Percentiles rank a stretch among this genome's conserved stretches.
Conservation (phyloP, 441 rosid species). For the Macaranga tanarius region DNA sequence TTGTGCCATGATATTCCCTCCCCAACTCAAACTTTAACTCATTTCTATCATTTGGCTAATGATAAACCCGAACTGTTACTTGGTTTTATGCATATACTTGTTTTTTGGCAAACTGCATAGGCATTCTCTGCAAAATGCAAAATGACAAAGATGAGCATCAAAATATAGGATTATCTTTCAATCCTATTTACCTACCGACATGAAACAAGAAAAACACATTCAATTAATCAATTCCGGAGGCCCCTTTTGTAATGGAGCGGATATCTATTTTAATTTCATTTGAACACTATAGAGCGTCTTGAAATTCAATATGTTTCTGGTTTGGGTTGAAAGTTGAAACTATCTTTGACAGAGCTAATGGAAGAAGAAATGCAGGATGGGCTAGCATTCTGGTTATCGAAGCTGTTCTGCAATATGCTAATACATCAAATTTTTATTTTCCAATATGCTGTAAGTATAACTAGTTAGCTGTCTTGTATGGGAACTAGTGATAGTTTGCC, state of each 20-base stretch:
- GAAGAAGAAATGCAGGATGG: neutral
- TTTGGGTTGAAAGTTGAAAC: neutral
- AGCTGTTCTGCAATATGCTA: too few species aligned
- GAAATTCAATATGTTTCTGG: neutral
- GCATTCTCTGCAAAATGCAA: neutral
- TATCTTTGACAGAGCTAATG: neutral
- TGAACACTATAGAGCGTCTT: neutral
- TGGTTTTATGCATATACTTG: too few species aligned
- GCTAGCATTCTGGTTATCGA: too few species aligned
- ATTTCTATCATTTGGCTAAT: too few species aligned
- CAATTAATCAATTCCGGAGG: neutral
- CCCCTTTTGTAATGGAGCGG: neutral
- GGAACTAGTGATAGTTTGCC: constrained; percentile 64
- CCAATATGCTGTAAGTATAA: neutral
- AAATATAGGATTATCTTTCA: too few species aligned
- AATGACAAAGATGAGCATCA: neutral
- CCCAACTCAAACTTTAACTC: too few species aligned
- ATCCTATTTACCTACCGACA: neutral
- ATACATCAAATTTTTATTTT: too few species aligned
- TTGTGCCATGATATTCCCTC: too few species aligned
- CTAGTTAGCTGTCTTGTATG: constrained; percentile 49
- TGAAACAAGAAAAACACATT: neutral
- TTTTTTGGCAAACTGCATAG: neutral
- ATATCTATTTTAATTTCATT: neutral
- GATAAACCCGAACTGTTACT: too few species aligned